Base-by-base conservation (phyloP, 768 basidiomycete species). In the Nidularia sp. region DNA sequence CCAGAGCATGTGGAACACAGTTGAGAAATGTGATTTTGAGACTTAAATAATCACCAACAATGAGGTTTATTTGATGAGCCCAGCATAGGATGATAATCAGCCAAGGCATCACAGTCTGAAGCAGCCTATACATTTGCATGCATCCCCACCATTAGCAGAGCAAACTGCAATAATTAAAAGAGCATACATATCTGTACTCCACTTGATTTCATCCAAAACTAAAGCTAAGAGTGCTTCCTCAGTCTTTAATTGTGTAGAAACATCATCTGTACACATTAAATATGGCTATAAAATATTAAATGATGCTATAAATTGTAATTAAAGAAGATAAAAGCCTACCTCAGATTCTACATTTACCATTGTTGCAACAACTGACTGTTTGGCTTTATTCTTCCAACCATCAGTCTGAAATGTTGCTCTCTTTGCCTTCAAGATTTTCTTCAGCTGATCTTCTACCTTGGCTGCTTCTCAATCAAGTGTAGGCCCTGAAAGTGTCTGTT, bases 11-110 rank as follows among this genome's bases (percentile, higher is more conserved):
- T 49, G 48, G 58, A 12, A 65, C 53, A 33, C 51, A 53, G 12
- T 53, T 47, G 7, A 60, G 45, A 39, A 67, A 53, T 4, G 6
- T n/a, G 15, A 34, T 9, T 29, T 52, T 49, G 1, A 60, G n/a
- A n/a, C 46, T 50, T 13, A 73, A 54, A 39, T 61, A 63, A 49
- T 74, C 69, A 6, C 70, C 69, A 32, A 70, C 66, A 29, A 70
- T 55, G 4, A 73, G 65, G 53, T 71, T 70, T 10, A 65, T 57
- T 55, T 18, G 67, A 49, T 65, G 63, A 1, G 62, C 56, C 58
- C 60, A 68, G 57, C 64, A 70, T 36, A 58, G 47, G 36, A 54
- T 51, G 34, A 53, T 52, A 15, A 62, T 53, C 6, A 60, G 50
- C 31, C 48, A 48, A 2, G 51, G 49, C 41, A 53, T 53, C n/a